Evolutionary conservation across 768 basidiomycete genomes (phyloP), one percentile per base, ranked within the genome.

Genomic region (Holtermannia corniformis): DNA sequence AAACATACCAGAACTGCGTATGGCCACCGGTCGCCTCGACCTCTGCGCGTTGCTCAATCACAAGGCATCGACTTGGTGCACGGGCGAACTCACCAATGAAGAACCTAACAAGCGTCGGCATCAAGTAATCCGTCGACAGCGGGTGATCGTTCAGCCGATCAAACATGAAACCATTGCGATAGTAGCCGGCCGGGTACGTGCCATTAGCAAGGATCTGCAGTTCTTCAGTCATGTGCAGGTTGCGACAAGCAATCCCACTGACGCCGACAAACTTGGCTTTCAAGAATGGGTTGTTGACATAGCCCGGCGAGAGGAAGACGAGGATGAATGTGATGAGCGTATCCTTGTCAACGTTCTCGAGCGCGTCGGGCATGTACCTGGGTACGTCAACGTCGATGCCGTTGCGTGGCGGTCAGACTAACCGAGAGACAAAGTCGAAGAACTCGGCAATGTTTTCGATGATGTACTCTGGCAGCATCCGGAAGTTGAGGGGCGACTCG

Each of bases 1-100:
- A 93, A 82, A 95, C 92, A 72, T 95, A 93, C 73, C 95, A 97
- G 75, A 99, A 97, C 67, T 97, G 93, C 0, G 91, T 93, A 67
- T 91, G 93, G 20, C 91, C 88, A 25, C 95, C 95, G 0, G 95
- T 99, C 62, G 86, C 85, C 71, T 99, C 95, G 43, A 96, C 91
- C 80, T 97, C 93, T 93, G 68, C 19, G 47, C 28, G n/a, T n/a
- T n/a, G n/a, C n/a, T n/a, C n/a, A n/a, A n/a, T n/a, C n/a, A n/a
- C n/a, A 41, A 16, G 3, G 16, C 13, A 12, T 12, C 1, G 21
- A 14, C 14, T 19, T 5, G 2, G 21, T 24, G 32, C 19, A 19
- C 22, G 12, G 3, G 5, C 3, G 0, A 14, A 65, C 81, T 50
- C 60, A 88, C 91, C 91, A 51, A 92, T 89, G 71, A 95, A 99